Evolutionary conservation across 345 rosid species (phyloP).

Genomic region (Euphorbia peplus): DNA sequence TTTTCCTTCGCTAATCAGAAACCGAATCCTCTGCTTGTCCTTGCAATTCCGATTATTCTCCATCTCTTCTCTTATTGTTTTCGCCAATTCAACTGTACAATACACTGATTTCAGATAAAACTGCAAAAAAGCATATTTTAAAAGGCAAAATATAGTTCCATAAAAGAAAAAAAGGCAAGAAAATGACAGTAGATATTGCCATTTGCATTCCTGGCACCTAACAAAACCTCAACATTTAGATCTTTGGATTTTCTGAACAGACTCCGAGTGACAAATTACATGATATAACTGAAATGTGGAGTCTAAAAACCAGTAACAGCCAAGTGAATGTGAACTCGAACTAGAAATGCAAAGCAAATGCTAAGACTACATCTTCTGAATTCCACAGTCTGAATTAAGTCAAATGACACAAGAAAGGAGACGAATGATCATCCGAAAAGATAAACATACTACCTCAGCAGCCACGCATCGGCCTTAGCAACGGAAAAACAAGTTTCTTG

Average conservation of each 20-base stretch:
- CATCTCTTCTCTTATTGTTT: slow-evolving; percentile 63
- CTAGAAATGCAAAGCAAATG: not conserved
- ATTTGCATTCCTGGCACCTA: no score
- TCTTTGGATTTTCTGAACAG: not conserved
- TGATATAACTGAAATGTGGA: not conserved
- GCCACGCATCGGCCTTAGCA: not conserved
- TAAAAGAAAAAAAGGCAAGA: no score
- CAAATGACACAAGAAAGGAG: no score
- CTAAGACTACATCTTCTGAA: not conserved
- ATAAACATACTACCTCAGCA: not conserved
- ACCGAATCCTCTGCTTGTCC: slow-evolving; percentile 66
- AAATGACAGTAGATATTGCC: no score
- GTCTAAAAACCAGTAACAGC: not conserved
- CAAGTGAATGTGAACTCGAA: not conserved
- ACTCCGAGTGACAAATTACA: not conserved
- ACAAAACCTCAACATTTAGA: no score
- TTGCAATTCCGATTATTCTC: slow-evolving; percentile 60
- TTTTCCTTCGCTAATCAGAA: slow-evolving; percentile 69
- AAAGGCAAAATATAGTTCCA: no score
- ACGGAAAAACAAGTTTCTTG: not conserved
- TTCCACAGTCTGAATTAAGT: not conserved
- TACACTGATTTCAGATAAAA: not conserved
- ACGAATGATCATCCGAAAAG: no score
- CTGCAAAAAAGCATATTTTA: not conserved
- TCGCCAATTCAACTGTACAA: slow-evolving; percentile 55